Base-by-base conservation (phyloP, 495 filamentous ascomycete genomes). In the Penicillium robsamsonii region DNA sequence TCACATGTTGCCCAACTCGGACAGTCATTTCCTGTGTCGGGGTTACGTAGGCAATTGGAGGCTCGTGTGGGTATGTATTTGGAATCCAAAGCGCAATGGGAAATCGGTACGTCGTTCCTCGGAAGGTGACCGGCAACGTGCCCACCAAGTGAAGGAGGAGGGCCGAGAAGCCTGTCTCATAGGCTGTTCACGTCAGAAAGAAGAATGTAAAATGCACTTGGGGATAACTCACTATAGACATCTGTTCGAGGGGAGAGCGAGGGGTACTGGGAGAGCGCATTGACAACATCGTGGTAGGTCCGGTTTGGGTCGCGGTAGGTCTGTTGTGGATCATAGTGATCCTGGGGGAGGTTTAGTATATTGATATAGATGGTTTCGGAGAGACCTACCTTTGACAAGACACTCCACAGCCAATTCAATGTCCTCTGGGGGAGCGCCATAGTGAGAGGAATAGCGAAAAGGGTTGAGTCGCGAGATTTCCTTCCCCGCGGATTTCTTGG, bases 71-170 rank as follows among this genome's bases (percentile, higher is more conserved):
- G 65, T 98, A 98, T 29, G 85, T 83, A 62, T 94, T 91, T 2
- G 95, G 94, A n/a, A 98, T 81, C 95, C 95, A 98, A 82, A 97
- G 60, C 58, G 90, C 84, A 50, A 98, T 79, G 10, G 94, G 94
- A 56, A 97, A 96, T 52, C 89, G 85, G 72, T 97, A 98, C 12
- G 86, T 89, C 15, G 86, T 84, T 64, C 92, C 92, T 62, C 94
- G 89, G 74, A 96, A 98, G 50, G 75, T 68, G 45, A 94, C 91
- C 42, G 94, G 93, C 24, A 98, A 73, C 13, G 91, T 96, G 56
- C 94, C 94, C 54, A 83, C 82, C 24, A 98, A 81, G 57, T 90
- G 89, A 50, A 98, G 78, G 58, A 98, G 87, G 41, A 98, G 86
- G 43, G 92, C 89, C 15, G 91, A 91, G 57, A 80, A 79, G 60